Evolutionary conservation across 306 rosid species (phyloP), one percentile per base, ranked within the genome.

Genomic region (Styphnolobium japonicum): DNA sequence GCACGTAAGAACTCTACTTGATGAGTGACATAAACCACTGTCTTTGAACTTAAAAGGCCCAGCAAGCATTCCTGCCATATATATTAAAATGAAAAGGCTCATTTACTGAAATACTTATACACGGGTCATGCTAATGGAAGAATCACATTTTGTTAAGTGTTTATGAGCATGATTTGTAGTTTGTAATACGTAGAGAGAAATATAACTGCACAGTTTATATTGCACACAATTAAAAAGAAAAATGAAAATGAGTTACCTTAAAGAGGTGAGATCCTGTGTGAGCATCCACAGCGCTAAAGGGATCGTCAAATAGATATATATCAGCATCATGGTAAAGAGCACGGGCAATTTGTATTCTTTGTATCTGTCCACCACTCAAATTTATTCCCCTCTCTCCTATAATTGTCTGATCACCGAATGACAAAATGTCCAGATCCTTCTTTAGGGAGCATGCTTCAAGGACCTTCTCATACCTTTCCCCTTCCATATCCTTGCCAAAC

Each of bases 1-100:
- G 89, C 71, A 61, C 97, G 94, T 80, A 93, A 88, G 89, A 91
- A 93, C 81, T 93, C 98, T 36, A 93, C 93, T 85, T 91, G 98
- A 87, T 93, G 98, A 73, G 98, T 88, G n/a, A 93, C 88, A 80
- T 86, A 93, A 43, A 93, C 71, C 46, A 93, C 93, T 36, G 93
- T 89, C 84, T 93, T 93, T 42, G 92, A 85, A 76, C 87, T 72
- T 81, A 91, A 77, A 57, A 80, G 80, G 15, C 91, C 97, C 43
- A 91, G 69, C 79, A 93, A 81, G 68, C 97, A 93, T 75, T 93
- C 94, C 98, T 93, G 83, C 40, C 72, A 57, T 51, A 49, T 62
- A 77, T 22, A 82, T n/a, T 46, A 43, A 55, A 56, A 34, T 16
- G 56, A n/a, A 74, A 16, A 67, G 11, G n/a, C 12, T 56, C 27